phyloP scores from a whole-genome alignment of 139 green algal species.

The Nannochloris sp. region DNA sequence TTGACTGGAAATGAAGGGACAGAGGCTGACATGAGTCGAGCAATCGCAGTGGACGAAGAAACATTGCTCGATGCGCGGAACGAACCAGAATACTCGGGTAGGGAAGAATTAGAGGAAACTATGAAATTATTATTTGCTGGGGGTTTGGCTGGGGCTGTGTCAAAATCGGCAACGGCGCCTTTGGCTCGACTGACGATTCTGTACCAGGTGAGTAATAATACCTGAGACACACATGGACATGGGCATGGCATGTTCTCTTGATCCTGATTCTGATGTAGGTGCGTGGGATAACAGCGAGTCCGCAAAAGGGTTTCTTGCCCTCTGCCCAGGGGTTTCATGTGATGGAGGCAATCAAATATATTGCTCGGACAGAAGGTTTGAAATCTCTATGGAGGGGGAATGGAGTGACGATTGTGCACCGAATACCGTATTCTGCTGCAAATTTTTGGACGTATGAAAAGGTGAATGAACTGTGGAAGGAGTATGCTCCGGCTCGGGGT shows the following conservation, averaged over 20 bases:
- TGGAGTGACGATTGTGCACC: constrained; percentile 71
- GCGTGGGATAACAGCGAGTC: too few species aligned
- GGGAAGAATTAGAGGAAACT: constrained; percentile 18
- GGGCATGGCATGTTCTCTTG: too few species aligned
- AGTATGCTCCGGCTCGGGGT: constrained; percentile 1
- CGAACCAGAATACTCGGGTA: not conserved
- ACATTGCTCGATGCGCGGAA: not conserved
- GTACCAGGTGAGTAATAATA: constrained; percentile 65
- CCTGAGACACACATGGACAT: too few species aligned
- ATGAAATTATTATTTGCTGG: constrained; percentile 62
- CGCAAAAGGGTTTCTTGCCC: not conserved
- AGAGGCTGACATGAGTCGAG: constrained; percentile 18
- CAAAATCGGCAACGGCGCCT: constrained; percentile 81
- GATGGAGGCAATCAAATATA: constrained; percentile 26
- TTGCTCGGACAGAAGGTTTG: constrained; percentile 66
- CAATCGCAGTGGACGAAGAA: constrained; percentile 20
- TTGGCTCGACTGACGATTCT: constrained; percentile 90
- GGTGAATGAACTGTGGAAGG: constrained; percentile 32
- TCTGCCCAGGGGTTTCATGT: constrained; percentile 2
- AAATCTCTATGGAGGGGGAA: constrained; percentile 89
- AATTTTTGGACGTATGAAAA: constrained; percentile 94
- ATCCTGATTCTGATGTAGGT: too few species aligned
- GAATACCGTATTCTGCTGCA: constrained; percentile 88
- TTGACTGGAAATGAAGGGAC: constrained; percentile 6
- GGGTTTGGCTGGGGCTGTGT: constrained; percentile 78